Base-by-base conservation (phyloP, 495 filamentous ascomycete species). In the Hypoxylon trugodes region DNA sequence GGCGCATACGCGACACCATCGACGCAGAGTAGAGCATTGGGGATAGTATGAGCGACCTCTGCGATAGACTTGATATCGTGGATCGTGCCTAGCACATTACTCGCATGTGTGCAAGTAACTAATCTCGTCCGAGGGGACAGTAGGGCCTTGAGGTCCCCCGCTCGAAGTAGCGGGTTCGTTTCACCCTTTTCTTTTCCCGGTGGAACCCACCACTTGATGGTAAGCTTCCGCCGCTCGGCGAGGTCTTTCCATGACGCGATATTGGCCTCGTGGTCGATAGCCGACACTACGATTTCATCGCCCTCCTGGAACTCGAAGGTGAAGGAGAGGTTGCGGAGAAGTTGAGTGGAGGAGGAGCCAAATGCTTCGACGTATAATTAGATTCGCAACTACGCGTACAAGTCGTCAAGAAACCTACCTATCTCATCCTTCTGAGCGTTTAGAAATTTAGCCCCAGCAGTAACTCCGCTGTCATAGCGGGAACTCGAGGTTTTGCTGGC, bases 261-360 rank as follows among this genome's bases (percentile, higher is more conserved):
- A 69, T 91, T 90, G 28, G 88, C 85, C 74, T 91, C 88, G 69
- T 92, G 88, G 70, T 91, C 88, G 55, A 90, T 74, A 43, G 81
- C 78, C 4, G 87, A 91, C 4, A 90, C 35, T 49, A 93, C 74
- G 30, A 92, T 70, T 66, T 91, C 88, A 61, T 84, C 81, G 43
- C 82, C 84, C 4, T 77, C 61, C n/a, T 80, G 69, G 70, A 91
- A 86, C 40, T 74, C 52, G 12, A 91, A 76, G 6, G 86, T 78
- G 16, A 75, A 79, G 6, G 87, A 87, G 48, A 91, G 81, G 73
- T 91, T 92, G 65, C 86, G 83, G 62, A 90, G 81, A 15, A 90
- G 85, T 71, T 91, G 88, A 1, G 89, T 91, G 16, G 89, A 89
- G 16, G 87, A 89, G 1, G 87, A 69, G 7, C 89, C 87, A 48